Base-by-base conservation (phyloP, 164 flowering plant species). In the Piper betle region DNA sequence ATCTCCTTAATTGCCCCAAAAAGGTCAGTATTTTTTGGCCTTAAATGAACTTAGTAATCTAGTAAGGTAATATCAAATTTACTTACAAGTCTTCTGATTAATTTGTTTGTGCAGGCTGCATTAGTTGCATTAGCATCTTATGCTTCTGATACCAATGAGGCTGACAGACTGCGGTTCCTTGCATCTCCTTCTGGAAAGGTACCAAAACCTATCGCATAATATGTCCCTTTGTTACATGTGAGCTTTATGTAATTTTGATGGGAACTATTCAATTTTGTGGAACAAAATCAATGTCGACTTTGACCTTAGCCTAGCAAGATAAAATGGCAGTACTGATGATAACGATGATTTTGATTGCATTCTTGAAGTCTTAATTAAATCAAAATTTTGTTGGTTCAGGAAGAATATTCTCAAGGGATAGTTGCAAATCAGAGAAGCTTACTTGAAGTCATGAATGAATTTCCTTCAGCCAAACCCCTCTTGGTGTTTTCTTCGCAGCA, bases 121-220 rank as follows among this genome's bases (percentile, higher is more conserved):
- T 73, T 94, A 54, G 68, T 84, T 65, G 99, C 99, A 38, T 72
- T 94, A 64, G 99, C 97, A 18, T 84, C 96, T 72, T 80, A 91
- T 80, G 96, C 99, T 63, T 84, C 96, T 74, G 87, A 88, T 69
- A 80, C 84, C 38, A 76, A 72, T 75, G 99, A 94, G 73, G 97
- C 93, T 68, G 97, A 88, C 16, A 77, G 87, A 59, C 66, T 94
- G 57, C 85, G 75, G 70, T 75, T 76, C 75, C 93, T 91, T 64
- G 94, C 99, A 57, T 94, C 99, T 42, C 91, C 99, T 67, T 85
- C 84, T 79, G 97, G 99, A 68, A 94, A 94, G 97, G 99, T 94
- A 55, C 53, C 39, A 66, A 46, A 10, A 0, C 6, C 6, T 46
- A 8, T 10, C 15, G 0, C 50, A 46, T 9, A 10, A 42, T 6